Conservation (phyloP, 352 stramenopile genomes). For the Globisporangium acanthophoron region DNA sequence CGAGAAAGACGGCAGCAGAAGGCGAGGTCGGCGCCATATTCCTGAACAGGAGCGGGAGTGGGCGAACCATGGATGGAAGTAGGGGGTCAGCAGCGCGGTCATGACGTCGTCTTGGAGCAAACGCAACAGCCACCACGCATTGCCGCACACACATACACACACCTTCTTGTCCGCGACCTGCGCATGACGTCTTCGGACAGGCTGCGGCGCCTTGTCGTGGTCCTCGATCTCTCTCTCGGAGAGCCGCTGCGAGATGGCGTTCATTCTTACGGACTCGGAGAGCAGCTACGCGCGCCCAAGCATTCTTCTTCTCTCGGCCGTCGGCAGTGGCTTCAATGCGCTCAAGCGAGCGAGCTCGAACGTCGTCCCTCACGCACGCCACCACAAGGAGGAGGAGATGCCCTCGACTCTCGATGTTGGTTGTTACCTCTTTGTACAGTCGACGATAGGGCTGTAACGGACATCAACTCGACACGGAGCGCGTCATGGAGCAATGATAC, state of each 20-base stretch:
- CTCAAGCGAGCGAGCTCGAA: background rate
- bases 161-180: slow-evolving; percentile 14
- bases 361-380: background rate
- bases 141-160: background rate
- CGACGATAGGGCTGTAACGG: no score
- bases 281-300: slow-evolving; percentile 1
- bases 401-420: no score
- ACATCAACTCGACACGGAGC: no score
- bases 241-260: background rate
- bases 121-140: background rate
- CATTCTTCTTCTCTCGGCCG: slow-evolving; percentile 5
- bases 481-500: no score
- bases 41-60: slow-evolving; percentile 10
- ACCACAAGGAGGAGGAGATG: no score
- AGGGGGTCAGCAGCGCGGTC: background rate
- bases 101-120: background rate
- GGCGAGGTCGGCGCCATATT: slow-evolving; percentile 40
- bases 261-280: slow-evolving; percentile 4
- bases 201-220: slow-evolving; percentile 4
- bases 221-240: slow-evolving; percentile 8
- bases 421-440: no score
- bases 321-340: background rate
- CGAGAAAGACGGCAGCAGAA: slow-evolving; percentile 39
- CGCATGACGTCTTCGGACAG: slow-evolving; percentile 2
- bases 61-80: no score